phyloP scores from a whole-genome alignment of 2,329 filamentous ascomycete genomes.

The Colletotrichum chlorophyti region DNA sequence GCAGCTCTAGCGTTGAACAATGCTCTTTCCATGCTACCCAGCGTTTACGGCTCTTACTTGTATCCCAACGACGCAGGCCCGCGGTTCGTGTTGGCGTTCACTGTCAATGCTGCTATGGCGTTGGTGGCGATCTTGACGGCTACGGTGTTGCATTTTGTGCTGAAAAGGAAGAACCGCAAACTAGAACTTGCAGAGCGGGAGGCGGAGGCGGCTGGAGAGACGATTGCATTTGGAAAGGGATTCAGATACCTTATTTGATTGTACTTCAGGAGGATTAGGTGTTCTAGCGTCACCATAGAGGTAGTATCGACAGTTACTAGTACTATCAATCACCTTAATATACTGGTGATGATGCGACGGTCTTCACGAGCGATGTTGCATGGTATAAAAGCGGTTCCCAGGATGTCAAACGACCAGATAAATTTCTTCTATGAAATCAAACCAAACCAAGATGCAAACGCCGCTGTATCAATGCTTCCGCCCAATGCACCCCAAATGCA shows the following conservation, averaged over 20 bases:
- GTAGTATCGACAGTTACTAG: no score
- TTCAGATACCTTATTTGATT: constrained; percentile 27
- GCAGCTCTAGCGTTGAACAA: constrained; percentile 34
- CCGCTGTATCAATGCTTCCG: no score
- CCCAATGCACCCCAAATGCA: no score
- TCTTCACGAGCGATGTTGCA: no score
- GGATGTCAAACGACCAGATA: no score
- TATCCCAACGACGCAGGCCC: constrained; percentile 33
- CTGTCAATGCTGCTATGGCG: constrained; percentile 34
- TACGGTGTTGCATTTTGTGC: constrained; percentile 30
- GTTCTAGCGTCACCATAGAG: no score
- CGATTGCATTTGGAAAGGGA: constrained; percentile 13
- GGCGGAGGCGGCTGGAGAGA: constrained; percentile 17
- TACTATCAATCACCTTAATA: no score
- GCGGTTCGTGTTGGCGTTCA: constrained; percentile 34
- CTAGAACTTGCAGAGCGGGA: constrained; percentile 30
- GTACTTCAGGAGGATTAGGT: no score
- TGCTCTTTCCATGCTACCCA: constrained; percentile 31
- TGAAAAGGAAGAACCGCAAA: constrained; percentile 32
- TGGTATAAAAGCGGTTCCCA: no score
- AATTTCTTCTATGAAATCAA: no score
- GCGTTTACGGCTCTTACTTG: constrained; percentile 35
- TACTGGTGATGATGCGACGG: no score
- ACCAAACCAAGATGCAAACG: no score
- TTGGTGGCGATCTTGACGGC: constrained; percentile 31